Evolutionary conservation across 495 filamentous ascomycete genomes (phyloP).

Genomic region (Delitschia confertaspora): DNA sequence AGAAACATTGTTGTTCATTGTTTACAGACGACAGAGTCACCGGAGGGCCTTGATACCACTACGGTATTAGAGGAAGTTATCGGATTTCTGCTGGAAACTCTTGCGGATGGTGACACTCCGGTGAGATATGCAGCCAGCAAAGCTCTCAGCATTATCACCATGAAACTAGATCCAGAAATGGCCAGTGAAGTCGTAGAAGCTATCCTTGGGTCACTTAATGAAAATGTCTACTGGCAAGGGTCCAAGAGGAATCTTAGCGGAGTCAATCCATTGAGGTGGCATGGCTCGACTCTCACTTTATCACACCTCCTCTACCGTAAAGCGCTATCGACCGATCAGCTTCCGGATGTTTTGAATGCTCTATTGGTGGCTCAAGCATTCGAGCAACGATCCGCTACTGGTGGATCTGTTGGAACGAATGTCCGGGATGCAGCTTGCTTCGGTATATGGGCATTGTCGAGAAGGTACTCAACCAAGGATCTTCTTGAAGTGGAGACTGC

Average conservation of each 20-base stretch:
- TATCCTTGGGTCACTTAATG: constrained; percentile 62
- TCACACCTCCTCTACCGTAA: constrained; percentile 74
- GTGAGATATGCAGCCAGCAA: constrained; percentile 89
- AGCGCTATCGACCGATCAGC: constrained; percentile 55
- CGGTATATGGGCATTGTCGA: constrained; percentile 84
- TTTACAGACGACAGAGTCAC: constrained; percentile 38
- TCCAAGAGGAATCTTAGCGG: constrained; percentile 53
- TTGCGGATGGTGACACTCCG: constrained; percentile 78
- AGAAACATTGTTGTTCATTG: constrained; percentile 59
- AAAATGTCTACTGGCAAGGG: constrained; percentile 65
- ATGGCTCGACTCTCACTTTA: constrained; percentile 79
- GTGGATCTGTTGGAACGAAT: constrained; percentile 75
- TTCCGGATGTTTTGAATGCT: constrained; percentile 60
- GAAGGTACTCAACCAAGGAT: constrained; percentile 76
- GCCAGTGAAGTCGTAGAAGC: constrained; percentile 78
- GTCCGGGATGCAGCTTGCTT: constrained; percentile 97
- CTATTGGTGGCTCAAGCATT: constrained; percentile 71
- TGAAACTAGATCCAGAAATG: constrained; percentile 70
- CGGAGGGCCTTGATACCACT: constrained; percentile 14
- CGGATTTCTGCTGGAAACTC: constrained; percentile 53
- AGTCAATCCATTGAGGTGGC: constrained; percentile 78
- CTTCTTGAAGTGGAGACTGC: constrained; percentile 50
- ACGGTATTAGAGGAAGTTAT: constrained; percentile 62
- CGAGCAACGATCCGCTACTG: constrained; percentile 72
- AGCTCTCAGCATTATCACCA: constrained; percentile 73